Percentiles rank a stretch among this genome's conserved stretches.
Conservation (phyloP, 2,329 filamentous ascomycete species). For the Tolypocladium inflatum region DNA sequence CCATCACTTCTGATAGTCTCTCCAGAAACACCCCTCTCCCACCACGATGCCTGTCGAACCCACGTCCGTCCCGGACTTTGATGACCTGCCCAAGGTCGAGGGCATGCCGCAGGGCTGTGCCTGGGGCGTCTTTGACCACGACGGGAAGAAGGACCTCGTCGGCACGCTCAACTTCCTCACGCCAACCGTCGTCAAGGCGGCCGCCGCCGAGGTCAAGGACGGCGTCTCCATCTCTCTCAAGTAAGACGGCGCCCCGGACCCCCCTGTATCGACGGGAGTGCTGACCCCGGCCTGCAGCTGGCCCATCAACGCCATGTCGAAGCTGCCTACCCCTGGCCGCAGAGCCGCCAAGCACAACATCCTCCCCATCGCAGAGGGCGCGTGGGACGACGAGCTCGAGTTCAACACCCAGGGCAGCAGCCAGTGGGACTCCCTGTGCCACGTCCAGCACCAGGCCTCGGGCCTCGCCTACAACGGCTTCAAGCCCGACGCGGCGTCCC, state of each 20-base stretch:
- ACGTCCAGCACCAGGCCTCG: constrained; percentile 33
- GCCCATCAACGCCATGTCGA: constrained; percentile 30
- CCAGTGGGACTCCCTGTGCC: constrained; percentile 47
- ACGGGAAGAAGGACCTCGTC: constrained; percentile 37
- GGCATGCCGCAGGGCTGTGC: constrained; percentile 38
- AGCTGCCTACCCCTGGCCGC: constrained; percentile 23
- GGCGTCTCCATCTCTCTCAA: constrained; percentile 45
- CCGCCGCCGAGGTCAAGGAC: constrained; percentile 13
- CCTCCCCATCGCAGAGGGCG: constrained; percentile 17
- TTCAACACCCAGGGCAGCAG: constrained; percentile 47
- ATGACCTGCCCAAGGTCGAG: constrained; percentile 29
- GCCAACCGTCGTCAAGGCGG: constrained; percentile 22
- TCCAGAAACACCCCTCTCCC: no score
- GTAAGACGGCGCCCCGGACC: constrained; percentile 17
- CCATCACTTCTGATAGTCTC: not conserved
- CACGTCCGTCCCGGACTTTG: constrained; percentile 30
- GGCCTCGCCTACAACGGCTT: constrained; percentile 41
- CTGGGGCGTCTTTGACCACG: constrained; percentile 38
- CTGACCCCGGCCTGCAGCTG: constrained; percentile 18
- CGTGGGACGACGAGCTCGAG: constrained; percentile 39
- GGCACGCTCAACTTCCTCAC: constrained; percentile 46
- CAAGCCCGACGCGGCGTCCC: constrained; percentile 22
- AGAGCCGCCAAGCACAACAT: constrained; percentile 25
- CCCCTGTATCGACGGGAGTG: not conserved
- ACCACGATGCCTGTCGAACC: constrained; percentile 1